Base-by-base conservation (phyloP, 73 alveolate species). In the Breviolum minutum region DNA sequence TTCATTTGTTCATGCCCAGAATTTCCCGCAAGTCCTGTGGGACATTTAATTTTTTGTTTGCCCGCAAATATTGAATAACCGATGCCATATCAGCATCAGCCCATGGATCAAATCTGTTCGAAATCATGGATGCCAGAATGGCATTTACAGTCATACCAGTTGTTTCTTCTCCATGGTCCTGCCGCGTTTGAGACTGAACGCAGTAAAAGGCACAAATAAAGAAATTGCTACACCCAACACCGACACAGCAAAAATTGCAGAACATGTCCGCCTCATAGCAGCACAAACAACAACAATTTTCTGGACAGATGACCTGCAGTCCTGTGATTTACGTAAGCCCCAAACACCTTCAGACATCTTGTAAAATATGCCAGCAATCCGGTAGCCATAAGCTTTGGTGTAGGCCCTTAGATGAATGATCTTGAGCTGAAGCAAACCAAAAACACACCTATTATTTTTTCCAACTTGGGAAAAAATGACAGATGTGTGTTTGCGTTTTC, bases 1-100 rank as follows among this genome's bases (percentile, higher is more conserved):
- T 19, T 79, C 87, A 79, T 7, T 40, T 60, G 90, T 81, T 81
- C 95, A 87, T 87, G 73, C 84, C 30, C 19, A 87, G 69, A 68
- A 87, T 71, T 4, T 7, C 20, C 60, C 82, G 26, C 19, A 87
- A 6, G 4, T 14, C 85, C 16, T 27, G 70, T 4, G 95, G 85
- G 9, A 87, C 70, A 17, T 8, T 7, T 6, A 87, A 69, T 27
- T 22, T 7, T 24, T 14, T 27, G 85, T 54, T 20, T 22, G 70
- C 68, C 17, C 95, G 29, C 16, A 87, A 54, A 26, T 87, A 87
- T 10, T 24, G 84, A 63, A 63, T 19, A 4, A 87, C 95, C 11
- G 48, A 11, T 17, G 13, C 64, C 95, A 87, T 87, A 9, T 87
- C 84, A 8, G 85, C 95, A 63, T 87, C 95, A 17, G 10, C 63